phyloP scores from a whole-genome alignment of 768 basidiomycete species.

The Peribolospora baueri region DNA sequence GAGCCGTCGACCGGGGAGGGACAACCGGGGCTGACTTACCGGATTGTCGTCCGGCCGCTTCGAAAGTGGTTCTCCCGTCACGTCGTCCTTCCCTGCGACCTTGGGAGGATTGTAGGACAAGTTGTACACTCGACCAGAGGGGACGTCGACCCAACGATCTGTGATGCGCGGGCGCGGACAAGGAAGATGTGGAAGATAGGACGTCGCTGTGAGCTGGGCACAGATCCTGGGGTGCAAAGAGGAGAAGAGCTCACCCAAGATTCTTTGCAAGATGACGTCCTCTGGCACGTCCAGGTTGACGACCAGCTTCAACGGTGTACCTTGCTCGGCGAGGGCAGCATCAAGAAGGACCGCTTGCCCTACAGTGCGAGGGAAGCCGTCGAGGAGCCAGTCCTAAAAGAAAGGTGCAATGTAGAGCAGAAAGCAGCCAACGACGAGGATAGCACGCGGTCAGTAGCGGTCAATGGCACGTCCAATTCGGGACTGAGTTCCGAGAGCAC shows the following conservation, averaged over 20 bases:
- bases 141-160: conserved; percentile 70
- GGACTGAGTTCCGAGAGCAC: background rate
- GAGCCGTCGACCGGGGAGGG: background rate
- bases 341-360: conserved; percentile 62
- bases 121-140: conserved; percentile 78
- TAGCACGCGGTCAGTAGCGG: background rate
- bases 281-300: conserved; percentile 77
- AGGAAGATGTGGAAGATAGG: background rate
- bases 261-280: conserved; percentile 55
- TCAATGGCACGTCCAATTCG: conserved; percentile 31
- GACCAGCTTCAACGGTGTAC: conserved; percentile 35
- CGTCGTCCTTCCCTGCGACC: conserved; percentile 53
- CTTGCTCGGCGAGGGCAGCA: conserved; percentile 36
- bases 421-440: background rate
- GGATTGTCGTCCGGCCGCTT: conserved; percentile 75
- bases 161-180: background rate
- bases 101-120: conserved; percentile 64
- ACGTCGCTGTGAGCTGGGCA: background rate
- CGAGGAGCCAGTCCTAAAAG: conserved; percentile 62
- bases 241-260: conserved; percentile 25
- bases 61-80: conserved; percentile 66
- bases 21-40: conserved; percentile 24
- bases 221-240: background rate
- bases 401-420: background rate
- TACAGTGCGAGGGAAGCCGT: conserved; percentile 75